Percentiles rank a stretch among this genome's conserved stretches.
Evolutionary conservation across 768 basidiomycete species (phyloP).

Genomic region (Leucosporidium scottii): DNA sequence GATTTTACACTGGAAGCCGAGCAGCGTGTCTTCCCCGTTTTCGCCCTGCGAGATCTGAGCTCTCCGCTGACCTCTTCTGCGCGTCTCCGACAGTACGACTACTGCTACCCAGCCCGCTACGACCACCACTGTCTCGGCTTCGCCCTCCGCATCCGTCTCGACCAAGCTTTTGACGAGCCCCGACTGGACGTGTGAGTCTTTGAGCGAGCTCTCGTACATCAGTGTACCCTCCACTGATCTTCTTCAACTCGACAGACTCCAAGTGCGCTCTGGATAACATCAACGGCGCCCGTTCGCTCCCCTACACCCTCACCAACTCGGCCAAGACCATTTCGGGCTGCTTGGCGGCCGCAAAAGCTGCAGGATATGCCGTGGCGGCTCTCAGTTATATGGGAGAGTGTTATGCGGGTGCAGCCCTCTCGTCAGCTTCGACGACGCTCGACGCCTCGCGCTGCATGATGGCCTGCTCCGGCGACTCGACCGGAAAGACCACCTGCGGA

Average conservation of each 20-base stretch:
- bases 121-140: background rate
- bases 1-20: background rate
- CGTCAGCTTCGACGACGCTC: background rate
- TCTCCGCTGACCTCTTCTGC: too few species aligned
- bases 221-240: background rate
- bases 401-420: background rate
- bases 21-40: too few species aligned
- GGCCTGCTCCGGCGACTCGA: slow-evolving; percentile 5
- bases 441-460: background rate
- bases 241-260: background rate
- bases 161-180: background rate
- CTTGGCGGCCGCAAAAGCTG: background rate
- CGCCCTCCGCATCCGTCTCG: background rate
- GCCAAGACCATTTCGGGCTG: background rate
- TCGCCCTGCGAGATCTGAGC: too few species aligned
- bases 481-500: slow-evolving; percentile 14
- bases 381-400: background rate
- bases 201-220: background rate
- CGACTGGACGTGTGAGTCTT: background rate
- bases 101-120: background rate
- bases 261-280: background rate
- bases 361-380: background rate
- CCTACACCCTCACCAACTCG: background rate
- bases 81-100: background rate
- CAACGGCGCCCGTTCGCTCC: background rate